Evolutionary conservation across 2,329 filamentous ascomycete genomes (phyloP).

Genomic region (Diaporthe amygdali): DNA sequence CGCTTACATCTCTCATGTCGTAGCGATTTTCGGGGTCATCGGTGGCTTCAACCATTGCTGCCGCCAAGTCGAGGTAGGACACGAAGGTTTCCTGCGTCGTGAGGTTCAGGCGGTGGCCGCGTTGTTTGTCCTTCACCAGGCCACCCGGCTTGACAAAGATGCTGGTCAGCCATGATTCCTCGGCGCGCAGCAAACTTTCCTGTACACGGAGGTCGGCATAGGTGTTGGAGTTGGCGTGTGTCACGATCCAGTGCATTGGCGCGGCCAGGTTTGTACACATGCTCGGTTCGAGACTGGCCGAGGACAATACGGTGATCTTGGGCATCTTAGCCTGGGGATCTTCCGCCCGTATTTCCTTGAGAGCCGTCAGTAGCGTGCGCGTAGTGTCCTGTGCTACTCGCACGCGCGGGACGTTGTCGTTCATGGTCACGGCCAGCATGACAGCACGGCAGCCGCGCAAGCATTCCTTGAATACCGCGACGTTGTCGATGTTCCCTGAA

Average conservation of each 20-base stretch:
- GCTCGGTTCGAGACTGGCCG: neutral
- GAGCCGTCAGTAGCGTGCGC: neutral
- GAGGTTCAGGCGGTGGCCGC: neutral
- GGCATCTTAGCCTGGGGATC: neutral
- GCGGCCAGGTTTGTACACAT: neutral
- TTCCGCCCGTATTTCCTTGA: neutral
- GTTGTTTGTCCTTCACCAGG: neutral
- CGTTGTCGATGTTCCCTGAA: neutral
- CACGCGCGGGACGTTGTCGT: neutral
- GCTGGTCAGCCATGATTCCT: neutral
- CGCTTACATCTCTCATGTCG: neutral
- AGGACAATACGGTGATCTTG: neutral
- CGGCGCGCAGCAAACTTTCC: neutral
- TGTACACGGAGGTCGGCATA: neutral
- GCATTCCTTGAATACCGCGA: neutral
- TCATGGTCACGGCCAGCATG: neutral
- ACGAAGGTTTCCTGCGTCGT: neutral
- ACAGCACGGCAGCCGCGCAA: neutral
- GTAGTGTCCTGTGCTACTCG: neutral
- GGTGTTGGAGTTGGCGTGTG: neutral
- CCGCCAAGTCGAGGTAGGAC: neutral
- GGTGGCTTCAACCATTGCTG: neutral
- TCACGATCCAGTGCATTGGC: neutral
- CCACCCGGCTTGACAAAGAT: neutral
- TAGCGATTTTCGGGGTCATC: neutral